A percentile compares a stretch with the other conserved stretches of the same genome.
Evolutionary conservation across 768 basidiomycete species (phyloP).

Genomic region (Lactarius vividus): DNA sequence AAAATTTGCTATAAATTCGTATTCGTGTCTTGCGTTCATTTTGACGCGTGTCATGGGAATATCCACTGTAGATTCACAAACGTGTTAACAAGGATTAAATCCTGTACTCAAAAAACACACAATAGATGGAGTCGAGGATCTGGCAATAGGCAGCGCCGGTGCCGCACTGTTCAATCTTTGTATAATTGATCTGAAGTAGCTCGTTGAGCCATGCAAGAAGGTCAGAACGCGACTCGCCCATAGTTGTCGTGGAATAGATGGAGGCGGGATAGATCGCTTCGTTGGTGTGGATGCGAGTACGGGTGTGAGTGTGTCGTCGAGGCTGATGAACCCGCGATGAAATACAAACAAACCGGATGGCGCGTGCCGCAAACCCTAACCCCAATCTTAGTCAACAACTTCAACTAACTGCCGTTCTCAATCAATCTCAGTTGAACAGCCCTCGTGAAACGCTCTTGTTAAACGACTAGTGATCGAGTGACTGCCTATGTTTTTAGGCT

Average conservation of each 20-base stretch:
- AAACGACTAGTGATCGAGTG: no score
- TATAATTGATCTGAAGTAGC: slow-evolving; percentile 85
- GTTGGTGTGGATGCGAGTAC: no score
- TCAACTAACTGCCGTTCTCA: no score
- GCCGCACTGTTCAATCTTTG: slow-evolving; percentile 90
- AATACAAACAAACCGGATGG: neutral
- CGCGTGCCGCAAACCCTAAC: slow-evolving; percentile 17
- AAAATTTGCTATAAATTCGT: slow-evolving; percentile 93
- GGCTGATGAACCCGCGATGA: slow-evolving; percentile 9
- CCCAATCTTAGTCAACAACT: neutral
- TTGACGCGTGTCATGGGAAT: slow-evolving; percentile 90
- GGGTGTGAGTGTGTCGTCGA: no score
- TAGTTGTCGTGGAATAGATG: slow-evolving; percentile 30
- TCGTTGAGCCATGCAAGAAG: slow-evolving; percentile 93
- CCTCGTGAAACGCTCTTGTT: no score
- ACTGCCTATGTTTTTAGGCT: no score
- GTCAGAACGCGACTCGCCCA: slow-evolving; percentile 81
- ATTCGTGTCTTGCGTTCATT: slow-evolving; percentile 94
- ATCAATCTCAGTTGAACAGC: no score
- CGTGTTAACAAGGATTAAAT: no score
- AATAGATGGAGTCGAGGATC: slow-evolving; percentile 91
- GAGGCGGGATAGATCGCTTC: slow-evolving; percentile 9
- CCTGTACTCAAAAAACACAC: slow-evolving; percentile 46
- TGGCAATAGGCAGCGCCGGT: slow-evolving; percentile 93
- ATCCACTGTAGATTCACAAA: slow-evolving; percentile 58